Conservation (phyloP, 257 asterid genomes). For the Vinca minor region DNA sequence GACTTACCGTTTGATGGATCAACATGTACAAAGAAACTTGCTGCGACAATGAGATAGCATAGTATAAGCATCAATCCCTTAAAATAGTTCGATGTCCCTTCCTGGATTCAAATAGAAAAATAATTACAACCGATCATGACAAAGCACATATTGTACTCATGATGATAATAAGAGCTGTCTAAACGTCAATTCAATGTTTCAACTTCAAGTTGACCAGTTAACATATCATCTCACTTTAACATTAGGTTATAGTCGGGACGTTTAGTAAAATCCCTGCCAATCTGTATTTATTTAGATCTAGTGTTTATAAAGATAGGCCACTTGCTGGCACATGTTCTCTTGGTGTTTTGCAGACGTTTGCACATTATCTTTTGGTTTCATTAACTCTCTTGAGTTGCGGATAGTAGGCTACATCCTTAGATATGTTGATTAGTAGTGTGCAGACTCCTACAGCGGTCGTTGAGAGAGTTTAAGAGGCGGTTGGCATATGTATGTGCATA, state of each 20-base stretch:
- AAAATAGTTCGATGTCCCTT: slow-evolving; percentile 50
- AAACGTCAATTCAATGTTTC: neutral
- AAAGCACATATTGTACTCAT: neutral
- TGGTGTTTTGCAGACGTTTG: neutral
- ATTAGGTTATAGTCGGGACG: neutral
- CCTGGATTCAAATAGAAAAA: slow-evolving; percentile 28
- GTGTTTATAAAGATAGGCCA: neutral
- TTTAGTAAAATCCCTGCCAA: neutral
- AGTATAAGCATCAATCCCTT: slow-evolving; percentile 52
- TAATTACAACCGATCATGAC: neutral
- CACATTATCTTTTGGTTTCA: neutral
- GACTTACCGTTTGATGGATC: slow-evolving; percentile 51
- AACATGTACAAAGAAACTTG: slow-evolving; percentile 44
- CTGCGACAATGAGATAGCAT: slow-evolving; percentile 58
- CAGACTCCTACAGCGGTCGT: neutral
- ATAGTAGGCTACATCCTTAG: neutral
- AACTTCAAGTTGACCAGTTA: neutral
- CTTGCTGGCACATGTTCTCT: neutral
- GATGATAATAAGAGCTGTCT: neutral
- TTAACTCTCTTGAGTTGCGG: neutral
- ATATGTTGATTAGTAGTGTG: neutral
- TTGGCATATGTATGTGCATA: neutral
- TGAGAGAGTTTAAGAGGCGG: neutral
- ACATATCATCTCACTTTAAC: too few species aligned
- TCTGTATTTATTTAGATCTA: neutral